Evolutionary conservation across 371 early-diverging fungal genomes (phyloP), one percentile per base, ranked within the genome.

Genomic region (Thermomucor indicae-seudaticae): DNA sequence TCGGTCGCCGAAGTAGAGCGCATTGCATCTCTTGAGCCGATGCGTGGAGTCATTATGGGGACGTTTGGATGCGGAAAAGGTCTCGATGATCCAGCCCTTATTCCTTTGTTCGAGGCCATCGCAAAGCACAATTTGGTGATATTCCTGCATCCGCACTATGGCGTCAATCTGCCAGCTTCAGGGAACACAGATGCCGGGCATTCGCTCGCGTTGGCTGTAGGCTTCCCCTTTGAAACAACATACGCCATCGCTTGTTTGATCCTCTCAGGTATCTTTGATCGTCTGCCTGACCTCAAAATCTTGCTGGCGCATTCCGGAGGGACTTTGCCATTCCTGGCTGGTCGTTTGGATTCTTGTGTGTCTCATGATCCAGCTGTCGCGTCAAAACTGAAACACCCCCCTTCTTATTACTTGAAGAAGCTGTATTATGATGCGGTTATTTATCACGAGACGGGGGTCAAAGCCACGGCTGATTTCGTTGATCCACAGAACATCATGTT

Each of bases 81-180:
- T 4, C 54, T 72, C 16, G 72, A 72, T 51, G 72, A 72, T 49
- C 62, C 64, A 6, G 65, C 46, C 10, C 51, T 70, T 16, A 51
- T 56, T 17, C 72, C 72, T 4, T 41, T 72, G 31, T 72, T 38
- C 37, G 51, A 43, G 27, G 59, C 51, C 17, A 59, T 58, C 17
- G 70, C 51, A 4, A 46, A 54, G 6, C 25, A 46, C n/a, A 32
- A 56, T 23, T 37, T 70, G 37, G 59, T 55, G 20, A 44, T 70
- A 0, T 72, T 72, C 34, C 32, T 72, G 7, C 72, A 72, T 43
- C 72, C 72, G 12, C 72, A 72, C 40, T 70, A 72, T 28, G 72
- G 72, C 7, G 43, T 72, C n/a, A 35, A 48, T 24, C 48, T 59
- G 7, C 60, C 60, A 0, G 19, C 44, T 24, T 43, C 54, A 4